Evolutionary conservation across 2,329 filamentous ascomycete species (phyloP).

Genomic region (Sarocladiaceae sp.): DNA sequence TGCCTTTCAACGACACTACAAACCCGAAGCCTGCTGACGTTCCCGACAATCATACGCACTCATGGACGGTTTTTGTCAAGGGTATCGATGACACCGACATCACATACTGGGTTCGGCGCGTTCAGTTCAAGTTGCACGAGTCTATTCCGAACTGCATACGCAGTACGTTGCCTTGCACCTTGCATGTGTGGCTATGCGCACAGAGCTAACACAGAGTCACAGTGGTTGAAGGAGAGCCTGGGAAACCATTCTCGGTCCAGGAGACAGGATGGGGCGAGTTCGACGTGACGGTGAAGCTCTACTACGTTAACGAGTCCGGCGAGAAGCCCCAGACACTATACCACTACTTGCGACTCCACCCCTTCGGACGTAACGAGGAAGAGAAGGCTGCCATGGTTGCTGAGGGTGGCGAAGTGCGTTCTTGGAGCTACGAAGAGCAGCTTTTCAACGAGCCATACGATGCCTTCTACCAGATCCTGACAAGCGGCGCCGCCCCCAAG

Average conservation of each 20-base stretch:
- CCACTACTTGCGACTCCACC: conserved; percentile 85
- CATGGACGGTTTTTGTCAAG: conserved; percentile 91
- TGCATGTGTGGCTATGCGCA: background rate
- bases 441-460: conserved; percentile 97
- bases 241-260: conserved; percentile 70
- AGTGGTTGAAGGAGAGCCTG: conserved; percentile 65
- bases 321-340: conserved; percentile 97
- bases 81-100: conserved; percentile 86
- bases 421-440: conserved; percentile 87
- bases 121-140: conserved; percentile 97
- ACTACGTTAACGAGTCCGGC: conserved; percentile 78
- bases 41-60: conserved; percentile 89
- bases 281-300: conserved; percentile 89
- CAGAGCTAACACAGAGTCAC: conserved; percentile 13
- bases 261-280: conserved; percentile 99
- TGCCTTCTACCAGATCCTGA: conserved; percentile 82
- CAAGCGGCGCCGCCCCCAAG: conserved; percentile 57
- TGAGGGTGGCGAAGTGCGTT: conserved; percentile 59
- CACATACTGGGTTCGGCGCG: conserved; percentile 91
- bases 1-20: conserved; percentile 64
- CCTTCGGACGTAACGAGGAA: conserved; percentile 77
- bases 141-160: conserved; percentile 89
- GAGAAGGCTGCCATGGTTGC: conserved; percentile 55
- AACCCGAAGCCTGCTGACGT: conserved; percentile 71
- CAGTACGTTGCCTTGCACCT: conserved; percentile 41